Conservation (phyloP, 495 filamentous ascomycete species). For the Extremus antarcticus region DNA sequence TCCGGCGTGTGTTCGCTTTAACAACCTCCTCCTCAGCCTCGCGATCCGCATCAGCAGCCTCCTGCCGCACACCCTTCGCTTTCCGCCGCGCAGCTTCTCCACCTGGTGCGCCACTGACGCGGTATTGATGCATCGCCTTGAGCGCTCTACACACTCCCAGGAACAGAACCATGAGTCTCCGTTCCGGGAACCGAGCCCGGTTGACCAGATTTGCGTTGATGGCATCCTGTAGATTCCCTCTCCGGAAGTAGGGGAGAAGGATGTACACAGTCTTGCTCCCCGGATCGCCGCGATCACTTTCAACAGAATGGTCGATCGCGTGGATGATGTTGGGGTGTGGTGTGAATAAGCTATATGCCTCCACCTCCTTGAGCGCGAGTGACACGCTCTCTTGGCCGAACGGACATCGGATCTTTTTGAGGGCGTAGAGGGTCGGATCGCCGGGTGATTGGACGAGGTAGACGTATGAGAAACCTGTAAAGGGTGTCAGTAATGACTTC, state of each 20-base stretch:
- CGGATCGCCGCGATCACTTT: conserved; percentile 48
- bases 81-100: conserved; percentile 43
- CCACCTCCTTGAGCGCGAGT: conserved; percentile 89
- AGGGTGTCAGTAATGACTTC: neutral
- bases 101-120: conserved; percentile 46
- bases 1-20: conserved; percentile 37
- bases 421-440: conserved; percentile 71
- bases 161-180: conserved; percentile 77
- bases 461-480: conserved; percentile 78
- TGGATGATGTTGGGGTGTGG: conserved; percentile 80
- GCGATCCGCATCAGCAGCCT: conserved; percentile 50
- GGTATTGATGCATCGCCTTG: conserved; percentile 82
- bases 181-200: conserved; percentile 84
- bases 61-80: conserved; percentile 48
- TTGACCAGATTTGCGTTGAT: conserved; percentile 99
- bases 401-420: conserved; percentile 97
- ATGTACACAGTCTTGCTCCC: conserved; percentile 91
- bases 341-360: conserved; percentile 84
- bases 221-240: conserved; percentile 91
- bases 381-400: conserved; percentile 94
- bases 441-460: conserved; percentile 91
- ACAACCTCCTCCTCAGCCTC: conserved; percentile 46
- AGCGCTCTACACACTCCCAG: conserved; percentile 83
- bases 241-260: conserved; percentile 82
- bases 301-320: conserved; percentile 71